Conservation (phyloP, 495 filamentous ascomycete genomes). For the Xylaria scruposa region DNA sequence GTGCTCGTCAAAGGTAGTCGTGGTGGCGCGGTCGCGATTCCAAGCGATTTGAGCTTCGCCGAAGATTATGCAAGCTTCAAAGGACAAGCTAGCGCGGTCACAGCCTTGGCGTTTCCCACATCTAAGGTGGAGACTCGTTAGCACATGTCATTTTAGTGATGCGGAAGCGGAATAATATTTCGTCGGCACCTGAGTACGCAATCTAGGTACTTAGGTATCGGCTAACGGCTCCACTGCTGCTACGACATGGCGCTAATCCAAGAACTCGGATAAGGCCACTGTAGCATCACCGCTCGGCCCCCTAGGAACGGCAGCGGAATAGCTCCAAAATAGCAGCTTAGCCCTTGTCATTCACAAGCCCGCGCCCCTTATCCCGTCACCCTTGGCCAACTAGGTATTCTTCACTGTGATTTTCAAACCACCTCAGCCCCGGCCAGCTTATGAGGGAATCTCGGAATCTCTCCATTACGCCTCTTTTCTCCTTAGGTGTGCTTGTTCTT, state of each 20-base stretch:
- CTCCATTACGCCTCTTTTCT: conserved; percentile 50
- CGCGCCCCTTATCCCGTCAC: conserved; percentile 20
- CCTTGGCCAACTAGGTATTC: conserved; percentile 15
- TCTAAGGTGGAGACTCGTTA: neutral
- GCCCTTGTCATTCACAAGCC: conserved; percentile 22
- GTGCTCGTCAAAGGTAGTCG: conserved; percentile 28
- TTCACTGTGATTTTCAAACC: conserved; percentile 5
- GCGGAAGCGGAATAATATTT: conserved; percentile 29
- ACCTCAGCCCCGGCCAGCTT: conserved; percentile 18
- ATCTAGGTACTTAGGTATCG: neutral
- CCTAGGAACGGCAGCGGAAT: neutral
- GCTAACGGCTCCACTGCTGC: neutral
- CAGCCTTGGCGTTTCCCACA: conserved; percentile 1
- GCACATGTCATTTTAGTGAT: neutral
- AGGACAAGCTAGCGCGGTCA: conserved; percentile 10
- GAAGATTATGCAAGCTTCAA: conserved; percentile 28
- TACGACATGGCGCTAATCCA: conserved; percentile 33
- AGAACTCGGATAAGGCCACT: conserved; percentile 44
- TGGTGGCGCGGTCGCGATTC: conserved; percentile 35
- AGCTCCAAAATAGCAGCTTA: conserved; percentile 25
- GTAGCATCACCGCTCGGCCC: conserved; percentile 34
- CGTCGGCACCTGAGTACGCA: neutral
- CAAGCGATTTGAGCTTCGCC: conserved; percentile 31
- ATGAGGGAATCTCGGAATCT: conserved; percentile 25
- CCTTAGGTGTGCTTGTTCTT: conserved; percentile 40